Evolutionary conservation across 1,284 basidiomycete genomes (phyloP), one percentile per base, ranked within the genome.

Genomic region (Athelia psychrophila): DNA sequence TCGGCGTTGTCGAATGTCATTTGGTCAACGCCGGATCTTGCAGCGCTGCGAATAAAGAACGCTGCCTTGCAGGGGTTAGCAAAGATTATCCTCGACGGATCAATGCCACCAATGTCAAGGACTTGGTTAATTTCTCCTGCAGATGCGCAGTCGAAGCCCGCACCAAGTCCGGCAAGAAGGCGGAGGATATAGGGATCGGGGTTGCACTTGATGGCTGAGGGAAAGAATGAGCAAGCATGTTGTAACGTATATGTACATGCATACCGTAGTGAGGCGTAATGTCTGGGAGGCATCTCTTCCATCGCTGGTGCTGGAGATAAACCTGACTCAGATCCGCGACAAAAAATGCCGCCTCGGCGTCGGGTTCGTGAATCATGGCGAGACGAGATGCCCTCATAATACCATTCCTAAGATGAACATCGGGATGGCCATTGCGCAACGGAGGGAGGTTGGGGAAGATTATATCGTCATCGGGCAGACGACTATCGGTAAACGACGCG

Each of bases 1-100:
- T 99, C 97, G 48, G 83, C 82, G 71, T 99, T 99, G 76, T 99
- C 97, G 65, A 99, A 99, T 0, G 96, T 98, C 92, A 98, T 98
- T 73, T 85, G 86, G 62, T 92, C 82, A 46, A 99, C 94, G 22
- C 89, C 88, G 24, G 79, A 71, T 58, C 80, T 82, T 33, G 85
- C 84, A 13, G 97, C 92, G 59, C 86, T 84, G 52, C 94, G 91
- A 59, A 99, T 83, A 72, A 97, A 98, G 8, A 93, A 96, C 8
- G 84, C 80, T 1, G 96, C 93, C 75, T 99, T 99, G 87, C 96
- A 99, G 0, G 97, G 97, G 74, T 99, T 99, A 60, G 97, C 97
- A 66, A 95, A 99, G 65, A 99, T 94, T 77, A 99, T 92, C 54
- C 91, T 83, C 18, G 78, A 77, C 1, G 94, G 86, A 52, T 80